Conservation (phyloP, 352 stramenopile genomes). For the Globisporangium alternatum region DNA sequence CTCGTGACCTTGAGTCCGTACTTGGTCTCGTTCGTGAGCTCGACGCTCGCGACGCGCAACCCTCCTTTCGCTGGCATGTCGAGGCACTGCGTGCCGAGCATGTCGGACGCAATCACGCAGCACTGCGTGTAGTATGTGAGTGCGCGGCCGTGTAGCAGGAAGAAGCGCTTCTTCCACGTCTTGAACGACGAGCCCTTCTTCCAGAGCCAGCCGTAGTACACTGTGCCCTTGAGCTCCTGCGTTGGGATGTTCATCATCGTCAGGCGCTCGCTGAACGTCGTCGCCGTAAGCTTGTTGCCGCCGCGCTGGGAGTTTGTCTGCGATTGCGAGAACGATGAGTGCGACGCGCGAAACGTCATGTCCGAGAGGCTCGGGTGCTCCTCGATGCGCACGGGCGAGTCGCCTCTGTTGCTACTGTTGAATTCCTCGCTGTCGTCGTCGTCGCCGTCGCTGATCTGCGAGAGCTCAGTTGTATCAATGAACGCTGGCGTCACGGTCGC, state of each 20-base stretch:
- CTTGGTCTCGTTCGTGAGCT: constrained; percentile 42
- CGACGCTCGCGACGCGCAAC: constrained; percentile 42
- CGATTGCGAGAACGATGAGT: constrained; percentile 12
- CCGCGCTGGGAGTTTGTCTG: constrained; percentile 5
- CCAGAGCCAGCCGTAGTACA: constrained; percentile 78
- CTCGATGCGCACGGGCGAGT: constrained; percentile 18
- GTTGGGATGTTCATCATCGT: constrained; percentile 65
- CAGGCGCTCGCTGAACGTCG: constrained; percentile 47
- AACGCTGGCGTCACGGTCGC: constrained; percentile 10
- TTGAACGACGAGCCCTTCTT: constrained; percentile 72
- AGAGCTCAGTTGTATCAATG: constrained; percentile 19
- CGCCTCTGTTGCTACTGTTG: constrained; percentile 1
- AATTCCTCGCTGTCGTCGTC: neutral
- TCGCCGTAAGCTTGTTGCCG: constrained; percentile 13
- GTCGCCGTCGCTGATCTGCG: constrained; percentile 3
- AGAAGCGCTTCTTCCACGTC: constrained; percentile 82
- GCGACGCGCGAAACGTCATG: constrained; percentile 19
- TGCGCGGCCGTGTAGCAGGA: constrained; percentile 58
- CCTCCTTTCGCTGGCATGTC: constrained; percentile 56
- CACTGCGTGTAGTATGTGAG: constrained; percentile 73
- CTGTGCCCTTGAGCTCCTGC: constrained; percentile 51
- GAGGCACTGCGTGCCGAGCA: constrained; percentile 53
- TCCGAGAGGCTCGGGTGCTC: constrained; percentile 12
- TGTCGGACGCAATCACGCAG: constrained; percentile 60
- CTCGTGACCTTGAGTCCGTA: constrained; percentile 62